phyloP scores from a whole-genome alignment of 176 grass and related monocot species.

The Ananas comosus region DNA sequence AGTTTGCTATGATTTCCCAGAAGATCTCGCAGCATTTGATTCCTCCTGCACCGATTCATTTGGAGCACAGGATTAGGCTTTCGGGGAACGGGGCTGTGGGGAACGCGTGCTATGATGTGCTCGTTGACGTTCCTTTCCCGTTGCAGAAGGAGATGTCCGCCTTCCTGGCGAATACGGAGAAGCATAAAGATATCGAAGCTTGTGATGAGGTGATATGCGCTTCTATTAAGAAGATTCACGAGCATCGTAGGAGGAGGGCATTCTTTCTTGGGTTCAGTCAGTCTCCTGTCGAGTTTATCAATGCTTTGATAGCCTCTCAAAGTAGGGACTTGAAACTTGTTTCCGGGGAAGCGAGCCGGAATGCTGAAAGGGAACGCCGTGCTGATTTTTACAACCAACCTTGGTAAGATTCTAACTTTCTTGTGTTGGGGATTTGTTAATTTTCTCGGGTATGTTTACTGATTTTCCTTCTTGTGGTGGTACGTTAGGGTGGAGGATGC shows the following conservation, averaged over 20 bases:
- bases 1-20: conserved; percentile 78
- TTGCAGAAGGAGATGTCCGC: conserved; percentile 80
- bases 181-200: conserved; percentile 89
- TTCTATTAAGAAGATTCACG: conserved; percentile 97
- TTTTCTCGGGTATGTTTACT: background rate
- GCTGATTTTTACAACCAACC: conserved; percentile 90
- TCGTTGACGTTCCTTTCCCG: conserved; percentile 88
- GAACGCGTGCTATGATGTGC: conserved; percentile 82
- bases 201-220: conserved; percentile 89
- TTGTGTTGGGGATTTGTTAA: background rate
- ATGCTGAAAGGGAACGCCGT: conserved; percentile 71
- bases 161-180: conserved; percentile 85
- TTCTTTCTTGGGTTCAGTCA: conserved; percentile 99
- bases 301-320: conserved; percentile 78
- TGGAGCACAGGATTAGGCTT: conserved; percentile 83
- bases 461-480: conserved; percentile 11
- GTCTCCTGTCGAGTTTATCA: conserved; percentile 91
- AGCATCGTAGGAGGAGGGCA: conserved; percentile 83
- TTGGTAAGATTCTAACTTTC: conserved; percentile 43
- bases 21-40: conserved; percentile 88
- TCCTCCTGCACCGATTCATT: conserved; percentile 56
- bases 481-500: conserved; percentile 82
- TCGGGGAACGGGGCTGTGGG: conserved; percentile 49
- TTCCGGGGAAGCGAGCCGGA: conserved; percentile 67
- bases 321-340: conserved; percentile 98